phyloP scores from a whole-genome alignment of 2,329 filamentous ascomycete species.

The Botrytis sinoallii region DNA sequence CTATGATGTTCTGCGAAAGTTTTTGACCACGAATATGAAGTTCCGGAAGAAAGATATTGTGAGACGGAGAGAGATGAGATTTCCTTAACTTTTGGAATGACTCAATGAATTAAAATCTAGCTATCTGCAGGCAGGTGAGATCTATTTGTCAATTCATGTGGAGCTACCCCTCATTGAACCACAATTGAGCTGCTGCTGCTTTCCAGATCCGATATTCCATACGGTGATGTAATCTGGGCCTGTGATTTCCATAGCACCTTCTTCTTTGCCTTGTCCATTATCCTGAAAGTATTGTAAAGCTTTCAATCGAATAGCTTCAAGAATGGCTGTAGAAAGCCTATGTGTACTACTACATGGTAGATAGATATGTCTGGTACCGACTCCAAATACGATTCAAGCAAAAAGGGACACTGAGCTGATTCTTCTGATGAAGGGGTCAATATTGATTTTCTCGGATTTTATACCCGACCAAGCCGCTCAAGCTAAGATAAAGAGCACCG shows the following conservation, averaged over 20 bases:
- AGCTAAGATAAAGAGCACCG: background rate
- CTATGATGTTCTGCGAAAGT: background rate
- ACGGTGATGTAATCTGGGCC: background rate
- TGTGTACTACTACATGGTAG: background rate
- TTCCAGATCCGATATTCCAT: background rate
- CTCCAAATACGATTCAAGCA: background rate
- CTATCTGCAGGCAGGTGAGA: background rate
- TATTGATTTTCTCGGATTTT: background rate
- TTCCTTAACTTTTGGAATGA: background rate
- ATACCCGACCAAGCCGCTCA: background rate
- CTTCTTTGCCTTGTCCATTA: background rate
- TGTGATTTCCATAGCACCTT: background rate
- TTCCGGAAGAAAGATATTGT: background rate
- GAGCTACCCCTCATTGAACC: background rate
- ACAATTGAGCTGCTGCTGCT: background rate
- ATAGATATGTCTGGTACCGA: background rate
- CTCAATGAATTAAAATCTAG: background rate
- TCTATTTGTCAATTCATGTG: background rate
- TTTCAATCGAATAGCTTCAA: background rate
- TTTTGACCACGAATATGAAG: background rate
- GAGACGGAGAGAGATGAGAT: background rate
- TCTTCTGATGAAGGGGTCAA: background rate
- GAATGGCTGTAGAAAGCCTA: background rate
- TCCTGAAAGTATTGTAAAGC: background rate
- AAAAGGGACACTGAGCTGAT: background rate